Conservation (phyloP, 805 yeast genomes). For the Zygotorulaspora chibaensis region DNA sequence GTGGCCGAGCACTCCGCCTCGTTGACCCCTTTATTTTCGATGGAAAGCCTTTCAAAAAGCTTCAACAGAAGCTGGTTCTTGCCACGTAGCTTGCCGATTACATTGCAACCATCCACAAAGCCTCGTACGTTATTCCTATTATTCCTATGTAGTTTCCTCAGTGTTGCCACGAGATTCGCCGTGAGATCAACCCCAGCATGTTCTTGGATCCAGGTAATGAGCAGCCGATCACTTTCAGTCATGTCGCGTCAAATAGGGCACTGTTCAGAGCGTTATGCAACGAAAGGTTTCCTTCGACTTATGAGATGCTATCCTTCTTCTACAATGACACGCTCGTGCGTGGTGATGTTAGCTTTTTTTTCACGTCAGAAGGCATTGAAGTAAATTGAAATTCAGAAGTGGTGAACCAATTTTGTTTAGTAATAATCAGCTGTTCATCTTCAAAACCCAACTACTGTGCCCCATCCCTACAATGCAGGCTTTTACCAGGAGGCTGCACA, state of each 20-base stretch:
- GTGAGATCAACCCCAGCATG: constrained; percentile 24
- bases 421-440: too few relatives aligned
- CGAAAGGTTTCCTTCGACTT: too few relatives aligned
- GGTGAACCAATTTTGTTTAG: too few relatives aligned
- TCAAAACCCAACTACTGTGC: too few relatives aligned
- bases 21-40: neutral
- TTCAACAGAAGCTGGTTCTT: constrained; percentile 13
- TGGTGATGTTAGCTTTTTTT: too few relatives aligned
- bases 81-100: constrained; percentile 27
- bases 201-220: constrained; percentile 17
- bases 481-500: constrained; percentile 18
- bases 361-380: too few relatives aligned
- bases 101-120: constrained; percentile 24
- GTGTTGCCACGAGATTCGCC: constrained; percentile 18
- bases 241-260: neutral
- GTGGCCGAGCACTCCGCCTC: too few relatives aligned
- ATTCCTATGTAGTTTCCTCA: constrained; percentile 18
- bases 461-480: constrained; percentile 2
- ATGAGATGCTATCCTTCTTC: too few relatives aligned
- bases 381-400: too few relatives aligned
- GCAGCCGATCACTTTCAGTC: constrained; percentile 9
- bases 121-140: constrained; percentile 11
- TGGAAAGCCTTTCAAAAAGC: constrained; percentile 8
- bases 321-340: too few relatives aligned
- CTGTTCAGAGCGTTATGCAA: too few relatives aligned